Evolutionary conservation across 768 basidiomycete species (phyloP), one percentile per base, ranked within the genome.

Genomic region (Naganishia friedmannii): DNA sequence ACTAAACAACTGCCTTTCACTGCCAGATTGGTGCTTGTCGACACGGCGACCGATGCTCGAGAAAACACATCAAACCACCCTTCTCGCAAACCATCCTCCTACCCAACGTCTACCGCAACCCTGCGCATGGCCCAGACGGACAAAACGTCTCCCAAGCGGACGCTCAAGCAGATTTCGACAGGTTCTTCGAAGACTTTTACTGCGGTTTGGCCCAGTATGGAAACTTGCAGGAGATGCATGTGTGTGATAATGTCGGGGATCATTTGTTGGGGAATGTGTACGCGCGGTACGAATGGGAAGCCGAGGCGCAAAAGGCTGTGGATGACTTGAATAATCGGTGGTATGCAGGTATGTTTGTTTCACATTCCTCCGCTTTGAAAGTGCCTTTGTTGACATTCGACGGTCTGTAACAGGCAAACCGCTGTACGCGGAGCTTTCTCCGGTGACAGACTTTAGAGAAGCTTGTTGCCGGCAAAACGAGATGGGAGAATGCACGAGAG

Each of bases 201-300:
- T 93, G 84, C 78, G 95, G 98, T 80, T 82, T 99, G 45, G 84
- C 90, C 48, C 96, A 97, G 82, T 97, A 92, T 79, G 96, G 96
- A 4, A 90, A 98, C 82, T 85, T 99, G 69, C 83, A 96, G 58
- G 96, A 99, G 83, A 85, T 99, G 70, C 96, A 99, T 82, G 94
- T 99, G 15, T 99, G 95, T 78, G 95, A 99, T 83, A 99, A 99
- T 78, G 94, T 99, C 39, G 96, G 96, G n/a, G 96, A 98, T 79
- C 95, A 99, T 79, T 85, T 98, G 29, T 92, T 95, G 76, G 94
- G 94, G 28, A 96, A 97, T 76, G 95, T 99, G 1, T 99, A 99
- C 78, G 95, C 94, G 4, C 88, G 95, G 28, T 99, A 91, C 77
- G 95, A 99, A 77, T 96, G 93, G 93, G 95, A 99, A 82, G 93